Percentiles rank a stretch among this genome's conserved stretches.
phyloP scores from a whole-genome alignment of 202 grass and related monocot species.

The Panicum virgatum region DNA sequence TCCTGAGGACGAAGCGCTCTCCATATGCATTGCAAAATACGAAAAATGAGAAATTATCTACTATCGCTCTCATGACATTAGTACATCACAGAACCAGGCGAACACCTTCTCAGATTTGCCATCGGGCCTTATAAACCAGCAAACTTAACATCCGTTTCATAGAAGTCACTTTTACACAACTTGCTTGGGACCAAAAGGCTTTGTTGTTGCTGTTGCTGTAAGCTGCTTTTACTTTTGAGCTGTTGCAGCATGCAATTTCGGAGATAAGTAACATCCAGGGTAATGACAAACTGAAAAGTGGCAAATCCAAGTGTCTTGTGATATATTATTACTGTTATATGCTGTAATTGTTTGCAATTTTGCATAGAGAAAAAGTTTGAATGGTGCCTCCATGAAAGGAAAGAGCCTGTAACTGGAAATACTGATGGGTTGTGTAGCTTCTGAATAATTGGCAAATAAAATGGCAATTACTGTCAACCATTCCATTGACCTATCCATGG shows the following conservation, averaged over 20 bases:
- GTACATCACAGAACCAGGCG: too few relatives aligned
- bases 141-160: background rate
- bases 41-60: too few relatives aligned
- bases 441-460: background rate
- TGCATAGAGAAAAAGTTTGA: background rate
- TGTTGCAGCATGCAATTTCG: background rate
- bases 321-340: background rate
- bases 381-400: background rate
- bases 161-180: background rate
- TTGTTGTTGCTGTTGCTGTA: background rate
- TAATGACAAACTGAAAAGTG: background rate
- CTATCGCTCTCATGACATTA: too few relatives aligned
- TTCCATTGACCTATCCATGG: constrained; percentile 2
- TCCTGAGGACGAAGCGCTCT: too few relatives aligned
- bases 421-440: background rate
- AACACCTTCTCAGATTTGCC: too few relatives aligned
- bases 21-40: too few relatives aligned
- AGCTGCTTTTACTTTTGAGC: background rate
- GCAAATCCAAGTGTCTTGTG: background rate
- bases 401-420: background rate
- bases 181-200: background rate
- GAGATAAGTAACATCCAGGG: background rate
- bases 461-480: background rate
- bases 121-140: too few relatives aligned
- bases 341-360: background rate